Evolutionary conservation across 352 stramenopile genomes (phyloP), one percentile per base, ranked within the genome.

Genomic region (Phytopythium ostracodes): DNA sequence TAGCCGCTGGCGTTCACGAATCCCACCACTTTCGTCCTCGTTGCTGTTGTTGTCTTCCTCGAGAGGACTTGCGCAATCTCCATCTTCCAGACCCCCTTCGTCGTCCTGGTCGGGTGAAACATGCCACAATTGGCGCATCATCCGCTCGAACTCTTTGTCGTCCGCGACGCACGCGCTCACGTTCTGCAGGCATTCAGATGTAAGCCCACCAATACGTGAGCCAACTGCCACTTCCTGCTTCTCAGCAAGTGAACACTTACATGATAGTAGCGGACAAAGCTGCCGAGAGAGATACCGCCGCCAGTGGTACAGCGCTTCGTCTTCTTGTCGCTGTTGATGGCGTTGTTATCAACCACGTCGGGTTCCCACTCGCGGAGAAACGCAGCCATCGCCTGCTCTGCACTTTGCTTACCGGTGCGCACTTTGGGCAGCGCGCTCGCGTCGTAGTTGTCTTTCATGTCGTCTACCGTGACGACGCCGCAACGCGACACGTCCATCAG

Each of bases 211-310:
- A 67, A n/a, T 55, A 20, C 42, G 15, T 60, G 9, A 46, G 27
- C 11, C 4, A 24, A 22, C 46, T 17, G 33, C 17, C 4, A 22
- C 12, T 4, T 7, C 0, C 18, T 27, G 4, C n/a, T 46, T 22
- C 4, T 18, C 25, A 64, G 22, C 38, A 24, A 51, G 31, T 6
- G 15, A 15, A 17, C 24, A 33, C 76, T 46, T 74, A 89, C 80
- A 64, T 82, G 73, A 67, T 97, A 97, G 63, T 97, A 96, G 29
- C 81, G 65, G 1, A 76, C 38, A 31, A 96, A 97, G 22, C 81
- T 75, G 4, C 81, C 66, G 14, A 76, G 64, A 0, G 83, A 77
- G 42, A 97, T 82, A 1, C 44, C 66, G 35, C 68, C 73, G 22
- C 73, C 73, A 51, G 71, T 70, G 51, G 63, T 5, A 12, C 25